Evolutionary conservation across 768 basidiomycete species (phyloP).

Genomic region (Gloeopeniophorella convolvens): DNA sequence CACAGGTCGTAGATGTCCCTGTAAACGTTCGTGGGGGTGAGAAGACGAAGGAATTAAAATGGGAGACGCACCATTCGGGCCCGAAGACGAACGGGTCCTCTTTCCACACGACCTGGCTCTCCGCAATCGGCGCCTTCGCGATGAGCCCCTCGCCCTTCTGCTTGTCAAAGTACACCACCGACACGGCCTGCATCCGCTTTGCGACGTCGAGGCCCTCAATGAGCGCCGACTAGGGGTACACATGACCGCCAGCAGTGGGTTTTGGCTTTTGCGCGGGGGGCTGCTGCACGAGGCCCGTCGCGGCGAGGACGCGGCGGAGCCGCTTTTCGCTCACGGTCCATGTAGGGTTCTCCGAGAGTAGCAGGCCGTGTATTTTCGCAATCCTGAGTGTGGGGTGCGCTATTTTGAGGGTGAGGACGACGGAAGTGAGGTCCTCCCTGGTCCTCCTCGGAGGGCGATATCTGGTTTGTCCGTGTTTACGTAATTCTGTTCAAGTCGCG

Average conservation of each 20-base stretch:
- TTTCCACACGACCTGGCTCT: conserved; percentile 74
- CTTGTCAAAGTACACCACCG: conserved; percentile 59
- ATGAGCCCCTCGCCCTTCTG: conserved; percentile 80
- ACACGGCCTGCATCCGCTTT: conserved; percentile 57
- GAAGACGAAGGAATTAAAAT: conserved; percentile 3
- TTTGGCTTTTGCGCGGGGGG: conserved; percentile 14
- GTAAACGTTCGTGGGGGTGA: background rate
- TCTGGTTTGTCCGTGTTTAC: too few relatives aligned
- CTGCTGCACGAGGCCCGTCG: conserved; percentile 40
- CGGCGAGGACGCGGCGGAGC: conserved; percentile 61
- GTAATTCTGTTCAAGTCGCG: too few relatives aligned
- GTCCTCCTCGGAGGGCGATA: conserved; percentile 60
- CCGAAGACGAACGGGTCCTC: conserved; percentile 76
- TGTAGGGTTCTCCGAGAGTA: conserved; percentile 52
- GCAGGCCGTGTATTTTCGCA: conserved; percentile 56
- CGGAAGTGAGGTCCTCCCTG: conserved; percentile 50
- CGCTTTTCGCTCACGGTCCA: conserved; percentile 85
- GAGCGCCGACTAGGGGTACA: conserved; percentile 57
- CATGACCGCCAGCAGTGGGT: conserved; percentile 20
- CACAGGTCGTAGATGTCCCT: conserved; percentile 75
- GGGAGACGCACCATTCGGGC: conserved; percentile 58
- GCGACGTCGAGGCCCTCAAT: conserved; percentile 56
- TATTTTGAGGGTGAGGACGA: conserved; percentile 48
- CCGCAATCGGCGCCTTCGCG: conserved; percentile 54
- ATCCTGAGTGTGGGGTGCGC: conserved; percentile 63